Evolutionary conservation across 1,284 basidiomycete species (phyloP).

Genomic region (Macrocystidia cucumis): DNA sequence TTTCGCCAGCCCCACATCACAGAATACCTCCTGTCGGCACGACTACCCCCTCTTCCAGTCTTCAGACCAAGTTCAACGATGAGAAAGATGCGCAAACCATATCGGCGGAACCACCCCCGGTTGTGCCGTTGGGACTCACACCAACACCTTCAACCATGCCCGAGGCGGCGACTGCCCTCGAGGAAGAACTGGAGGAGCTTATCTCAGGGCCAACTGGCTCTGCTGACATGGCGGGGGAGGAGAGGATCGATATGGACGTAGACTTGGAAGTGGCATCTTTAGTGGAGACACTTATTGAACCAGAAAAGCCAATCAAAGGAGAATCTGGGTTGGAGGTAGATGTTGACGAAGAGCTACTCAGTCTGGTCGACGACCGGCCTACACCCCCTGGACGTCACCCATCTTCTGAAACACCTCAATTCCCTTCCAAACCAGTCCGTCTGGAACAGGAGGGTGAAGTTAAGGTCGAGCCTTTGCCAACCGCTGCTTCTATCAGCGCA

Average conservation of each 20-base stretch:
- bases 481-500: no score
- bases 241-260: slow-evolving; percentile 27
- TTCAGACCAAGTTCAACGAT: slow-evolving; percentile 1
- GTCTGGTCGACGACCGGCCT: slow-evolving; percentile 49
- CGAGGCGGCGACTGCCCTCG: slow-evolving; percentile 29
- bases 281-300: slow-evolving; percentile 27
- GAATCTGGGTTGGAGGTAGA: slow-evolving; percentile 41
- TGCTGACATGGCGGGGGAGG: no score
- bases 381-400: slow-evolving; percentile 11
- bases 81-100: slow-evolving; percentile 1
- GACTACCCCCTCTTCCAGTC: no score
- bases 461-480: no score
- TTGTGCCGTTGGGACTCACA: slow-evolving; percentile 7
- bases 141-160: slow-evolving; percentile 16
- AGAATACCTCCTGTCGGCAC: slow-evolving; percentile 10
- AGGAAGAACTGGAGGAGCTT: slow-evolving; percentile 37
- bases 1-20: slow-evolving; percentile 12
- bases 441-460: no score
- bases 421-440: no score
- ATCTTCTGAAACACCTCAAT: slow-evolving; percentile 8
- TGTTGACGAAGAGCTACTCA: slow-evolving; percentile 65
- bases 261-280: slow-evolving; percentile 32
- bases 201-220: slow-evolving; percentile 21
- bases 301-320: slow-evolving; percentile 17
- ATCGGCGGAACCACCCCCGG: no score